phyloP scores from a whole-genome alignment of 106 monocot species.

The Phalaenopsis equestris region DNA sequence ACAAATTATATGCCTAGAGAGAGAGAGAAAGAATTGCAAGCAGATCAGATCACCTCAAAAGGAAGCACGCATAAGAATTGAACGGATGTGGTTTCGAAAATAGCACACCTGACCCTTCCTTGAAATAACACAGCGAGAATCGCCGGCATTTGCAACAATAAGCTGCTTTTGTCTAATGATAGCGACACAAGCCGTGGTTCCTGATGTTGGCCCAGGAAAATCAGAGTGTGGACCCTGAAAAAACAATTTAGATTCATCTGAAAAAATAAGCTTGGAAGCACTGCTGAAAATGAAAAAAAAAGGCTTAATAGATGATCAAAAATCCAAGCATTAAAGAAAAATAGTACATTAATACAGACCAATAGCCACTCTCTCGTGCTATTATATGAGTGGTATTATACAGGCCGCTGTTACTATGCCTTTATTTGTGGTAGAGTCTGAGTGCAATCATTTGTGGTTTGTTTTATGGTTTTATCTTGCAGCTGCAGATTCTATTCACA shows the following conservation, averaged over 20 bases:
- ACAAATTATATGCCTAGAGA: slow-evolving; percentile 71
- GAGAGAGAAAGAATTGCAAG: neutral
- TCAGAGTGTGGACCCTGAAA: slow-evolving; percentile 86
- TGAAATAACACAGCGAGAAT: slow-evolving; percentile 99
- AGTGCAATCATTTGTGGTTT: no score
- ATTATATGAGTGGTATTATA: neutral
- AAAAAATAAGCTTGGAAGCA: neutral
- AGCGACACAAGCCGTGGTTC: slow-evolving; percentile 95
- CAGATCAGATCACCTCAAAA: neutral
- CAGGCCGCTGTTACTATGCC: neutral
- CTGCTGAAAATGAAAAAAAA: neutral
- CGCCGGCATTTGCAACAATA: slow-evolving; percentile 92
- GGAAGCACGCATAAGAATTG: neutral
- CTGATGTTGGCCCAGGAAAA: slow-evolving; percentile 81
- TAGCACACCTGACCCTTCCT: slow-evolving; percentile 76
- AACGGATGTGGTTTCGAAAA: neutral
- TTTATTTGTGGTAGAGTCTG: no score
- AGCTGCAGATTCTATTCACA: no score
- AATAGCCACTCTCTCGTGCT: neutral
- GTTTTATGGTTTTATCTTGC: no score
- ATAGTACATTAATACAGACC: neutral
- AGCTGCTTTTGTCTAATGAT: slow-evolving; percentile 76
- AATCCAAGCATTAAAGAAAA: neutral
- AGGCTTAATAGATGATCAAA: neutral
- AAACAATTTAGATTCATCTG: slow-evolving; percentile 1